Conservation (phyloP, 1,284 basidiomycete genomes). For the Gomphus bonarii region DNA sequence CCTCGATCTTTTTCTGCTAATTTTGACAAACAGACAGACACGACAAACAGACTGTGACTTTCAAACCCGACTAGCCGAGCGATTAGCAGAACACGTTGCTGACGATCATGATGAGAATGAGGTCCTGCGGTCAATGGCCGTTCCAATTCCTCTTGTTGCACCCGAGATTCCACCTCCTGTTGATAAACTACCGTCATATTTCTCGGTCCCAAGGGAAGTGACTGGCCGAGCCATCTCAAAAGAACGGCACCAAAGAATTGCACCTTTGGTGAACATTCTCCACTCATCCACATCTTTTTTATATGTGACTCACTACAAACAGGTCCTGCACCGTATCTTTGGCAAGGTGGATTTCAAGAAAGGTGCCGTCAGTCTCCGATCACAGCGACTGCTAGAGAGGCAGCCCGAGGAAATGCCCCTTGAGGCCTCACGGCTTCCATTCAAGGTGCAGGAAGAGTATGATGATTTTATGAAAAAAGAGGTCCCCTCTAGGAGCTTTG, state of each 20-base stretch:
- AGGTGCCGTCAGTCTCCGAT: neutral
- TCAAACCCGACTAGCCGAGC: neutral
- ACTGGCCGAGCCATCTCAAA: neutral
- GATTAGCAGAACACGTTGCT: slow-evolving; percentile 5
- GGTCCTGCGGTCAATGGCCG: neutral
- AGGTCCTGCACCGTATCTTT: neutral
- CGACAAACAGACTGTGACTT: slow-evolving; percentile 21
- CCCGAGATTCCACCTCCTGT: neutral
- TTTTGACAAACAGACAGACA: neutral
- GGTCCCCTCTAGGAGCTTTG: neutral
- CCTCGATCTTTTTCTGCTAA: neutral
- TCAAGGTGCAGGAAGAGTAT: neutral
- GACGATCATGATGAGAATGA: slow-evolving; percentile 18
- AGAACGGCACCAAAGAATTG: slow-evolving; percentile 5
- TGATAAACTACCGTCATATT: slow-evolving; percentile 1
- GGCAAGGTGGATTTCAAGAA: neutral
- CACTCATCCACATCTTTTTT: neutral
- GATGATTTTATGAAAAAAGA: neutral
- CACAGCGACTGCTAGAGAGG: neutral
- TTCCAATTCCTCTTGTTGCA: neutral
- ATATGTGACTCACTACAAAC: neutral
- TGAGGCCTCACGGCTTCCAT: neutral
- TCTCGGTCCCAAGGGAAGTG: slow-evolving; percentile 1
- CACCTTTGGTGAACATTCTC: neutral
- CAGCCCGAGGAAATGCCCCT: neutral